These are phyloP conservation scores for Cryptococcus sp. DNA, from an alignment of 1,284 basidiomycete genomes.

Conservation along the genomic window DNA sequence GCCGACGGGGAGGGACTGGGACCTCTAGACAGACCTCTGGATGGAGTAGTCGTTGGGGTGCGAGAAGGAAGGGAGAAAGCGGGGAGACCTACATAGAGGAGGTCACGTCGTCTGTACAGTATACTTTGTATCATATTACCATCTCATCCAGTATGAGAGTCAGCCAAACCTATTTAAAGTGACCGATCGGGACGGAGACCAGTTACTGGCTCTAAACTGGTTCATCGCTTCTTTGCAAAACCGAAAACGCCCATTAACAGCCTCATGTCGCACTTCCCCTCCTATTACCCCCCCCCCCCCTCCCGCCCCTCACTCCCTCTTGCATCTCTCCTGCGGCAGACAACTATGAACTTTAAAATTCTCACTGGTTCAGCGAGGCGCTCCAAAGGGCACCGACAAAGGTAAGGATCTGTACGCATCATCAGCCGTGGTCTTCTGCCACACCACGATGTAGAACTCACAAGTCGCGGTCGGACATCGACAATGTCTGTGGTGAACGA, in stretches of 20 bases:
- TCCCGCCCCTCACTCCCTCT: no score
- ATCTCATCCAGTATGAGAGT: neutral
- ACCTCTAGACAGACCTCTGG: neutral
- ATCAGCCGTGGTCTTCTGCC: constrained; percentile 52
- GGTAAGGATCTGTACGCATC: constrained; percentile 52
- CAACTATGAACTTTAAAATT: no score
- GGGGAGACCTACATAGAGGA: no score
- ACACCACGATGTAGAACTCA: constrained; percentile 49
- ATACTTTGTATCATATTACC: neutral
- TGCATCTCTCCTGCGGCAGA: no score
- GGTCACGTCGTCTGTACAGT: neutral
- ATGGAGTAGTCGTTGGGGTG: neutral
- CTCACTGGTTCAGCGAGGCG: constrained; percentile 35
- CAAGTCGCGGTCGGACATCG: constrained; percentile 76
- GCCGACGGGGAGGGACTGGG: constrained; percentile 22
- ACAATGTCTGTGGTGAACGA: constrained; percentile 62
- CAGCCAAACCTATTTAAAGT: neutral
- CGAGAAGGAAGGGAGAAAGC: no score
- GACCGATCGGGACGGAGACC: no score
- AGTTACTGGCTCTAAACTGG: no score
- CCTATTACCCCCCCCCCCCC: no score
- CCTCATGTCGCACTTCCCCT: no score
- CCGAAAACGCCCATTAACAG: no score
- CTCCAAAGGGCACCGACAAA: constrained; percentile 54
- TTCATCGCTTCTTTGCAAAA: no score